Base-by-base conservation (phyloP, 2,329 filamentous ascomycete genomes). In the Xylariaceae sp. region DNA sequence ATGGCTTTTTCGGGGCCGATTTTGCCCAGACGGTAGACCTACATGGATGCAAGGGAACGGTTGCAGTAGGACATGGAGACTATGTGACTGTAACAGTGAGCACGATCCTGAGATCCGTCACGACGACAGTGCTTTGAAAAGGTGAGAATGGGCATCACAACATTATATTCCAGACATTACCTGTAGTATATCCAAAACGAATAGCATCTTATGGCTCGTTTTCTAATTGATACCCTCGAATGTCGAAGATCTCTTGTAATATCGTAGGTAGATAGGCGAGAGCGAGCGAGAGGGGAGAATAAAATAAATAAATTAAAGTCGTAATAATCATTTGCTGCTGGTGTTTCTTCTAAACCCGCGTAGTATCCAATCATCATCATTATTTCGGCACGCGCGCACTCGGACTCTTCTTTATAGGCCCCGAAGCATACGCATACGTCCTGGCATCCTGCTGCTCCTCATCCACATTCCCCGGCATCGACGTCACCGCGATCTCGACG, bases 401-500 rank as follows among this genome's bases (percentile, higher is more conserved):
- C 13, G 58, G 6, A n/a, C 34, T 58, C 18, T 61, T 61, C 7
- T 23, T 58, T 37, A 58, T 58, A 2, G 59, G 59, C 11, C 59
- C 55, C 2, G 51, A 55, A 3, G 55, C 59, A 37, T 55, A 61
- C 35, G 52, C 55, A 23, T 55, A 61, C 13, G 39, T 55, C 11
- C 35, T 17, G 11, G 55, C 51, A 35, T 47, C 54, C 11, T 30
- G 41, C 1, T 13, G 58, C 15, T 58, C n/a, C 48, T 58, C 52
- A n/a, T 61, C 51, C 23, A 30, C 23, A 8, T n/a, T 55, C 10
- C 11, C 5, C 41, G 50, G 55, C 7, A 44, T 50, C 2, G 60
- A 62, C 15, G 55, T 58, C 30, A 64, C 62, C 41, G 30, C 62
- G 13, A 64, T 58, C 37, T 64, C 60, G 10, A 62, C 52, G 10